Evolutionary conservation across 2,329 filamentous ascomycete genomes (phyloP), one percentile per base, ranked within the genome.

Genomic region (Fusarium luffae): DNA sequence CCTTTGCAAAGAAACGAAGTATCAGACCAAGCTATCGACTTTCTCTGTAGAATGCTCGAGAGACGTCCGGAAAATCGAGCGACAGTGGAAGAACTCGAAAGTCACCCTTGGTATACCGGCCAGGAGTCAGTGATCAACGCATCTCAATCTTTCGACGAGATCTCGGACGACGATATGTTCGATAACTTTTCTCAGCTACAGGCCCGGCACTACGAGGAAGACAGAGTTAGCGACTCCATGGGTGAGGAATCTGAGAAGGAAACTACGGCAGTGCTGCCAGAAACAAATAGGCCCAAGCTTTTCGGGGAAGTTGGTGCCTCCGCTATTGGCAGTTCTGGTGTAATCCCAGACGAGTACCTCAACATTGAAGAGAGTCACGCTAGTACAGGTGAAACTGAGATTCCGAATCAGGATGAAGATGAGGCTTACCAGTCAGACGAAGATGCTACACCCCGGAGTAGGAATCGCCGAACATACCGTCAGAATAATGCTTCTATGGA

Each of bases 171-270:
- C 44, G 84, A 88, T 18, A 79, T 89, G n/a, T 83, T 83, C n/a
- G 79, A 85, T 7, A 81, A 82, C 28, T 86, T 90, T 3, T 91
- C 90, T 1, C 89, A 90, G 66, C 81, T 93, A 27, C 76, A 76
- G 9, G 67, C 65, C 14, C 68, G 72, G 8, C 74, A 74, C 50
- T 74, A 75, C 30, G 79, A 82, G 12, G 77, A 79, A 18, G 81
- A 83, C 43, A 73, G 81, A 12, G 75, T 83, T 4, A 80, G 81
- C 58, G 81, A 80, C 51, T 85, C 83, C 2, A 78, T 81, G 70
- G 80, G 80, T 67, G 93, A 92, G 69, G 91, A 93, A 63, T 93
- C 91, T 7, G 93, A 94, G 77, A 93, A 93, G 74, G 92, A 94
- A 77, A 94, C 93, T 10, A 86, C 88, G 51, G 91, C 91, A 78